Evolutionary conservation across 1,139 yeast genomes (phyloP).

Genomic region (Pichia sp.): DNA sequence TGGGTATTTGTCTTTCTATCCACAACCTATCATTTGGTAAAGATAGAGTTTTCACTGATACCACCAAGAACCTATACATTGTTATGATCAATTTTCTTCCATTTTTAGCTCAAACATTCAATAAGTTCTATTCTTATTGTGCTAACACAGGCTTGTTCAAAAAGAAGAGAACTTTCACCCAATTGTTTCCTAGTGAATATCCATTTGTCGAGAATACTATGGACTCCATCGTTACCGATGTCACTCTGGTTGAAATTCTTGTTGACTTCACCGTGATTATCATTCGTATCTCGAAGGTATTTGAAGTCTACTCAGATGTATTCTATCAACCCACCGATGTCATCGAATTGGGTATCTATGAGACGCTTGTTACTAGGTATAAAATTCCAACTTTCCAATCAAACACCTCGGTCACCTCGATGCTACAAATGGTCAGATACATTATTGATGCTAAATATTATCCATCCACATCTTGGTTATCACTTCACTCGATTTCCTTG

Average conservation of each 20-base stretch:
- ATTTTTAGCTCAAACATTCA: slow-evolving; percentile 28
- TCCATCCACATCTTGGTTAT: slow-evolving; percentile 65
- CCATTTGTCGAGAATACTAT: slow-evolving; percentile 64
- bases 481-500: slow-evolving; percentile 25
- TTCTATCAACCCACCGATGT: slow-evolving; percentile 2
- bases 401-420: slow-evolving; percentile 1
- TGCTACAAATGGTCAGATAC: slow-evolving; percentile 3
- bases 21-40: slow-evolving; percentile 20
- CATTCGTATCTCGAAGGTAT: slow-evolving; percentile 36
- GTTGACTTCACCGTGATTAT: slow-evolving; percentile 62
- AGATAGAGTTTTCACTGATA: slow-evolving; percentile 15
- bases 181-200: slow-evolving; percentile 58
- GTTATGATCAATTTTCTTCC: slow-evolving; percentile 18
- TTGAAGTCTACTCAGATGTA: slow-evolving; percentile 4
- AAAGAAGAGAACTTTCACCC: slow-evolving; percentile 57
- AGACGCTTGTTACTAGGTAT: slow-evolving; percentile 2
- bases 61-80: slow-evolving; percentile 14
- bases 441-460: slow-evolving; percentile 26
- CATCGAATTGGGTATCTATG: slow-evolving; percentile 2
- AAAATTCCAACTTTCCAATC: slow-evolving; percentile 4
- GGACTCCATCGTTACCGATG: slow-evolving; percentile 71
- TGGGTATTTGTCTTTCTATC: slow-evolving; percentile 47
- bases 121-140: slow-evolving; percentile 47
- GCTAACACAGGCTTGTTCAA: slow-evolving; percentile 40
- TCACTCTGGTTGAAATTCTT: slow-evolving; percentile 62